Conservation (phyloP, 2,329 filamentous ascomycete species). For the Sarocladium brachiariae region DNA sequence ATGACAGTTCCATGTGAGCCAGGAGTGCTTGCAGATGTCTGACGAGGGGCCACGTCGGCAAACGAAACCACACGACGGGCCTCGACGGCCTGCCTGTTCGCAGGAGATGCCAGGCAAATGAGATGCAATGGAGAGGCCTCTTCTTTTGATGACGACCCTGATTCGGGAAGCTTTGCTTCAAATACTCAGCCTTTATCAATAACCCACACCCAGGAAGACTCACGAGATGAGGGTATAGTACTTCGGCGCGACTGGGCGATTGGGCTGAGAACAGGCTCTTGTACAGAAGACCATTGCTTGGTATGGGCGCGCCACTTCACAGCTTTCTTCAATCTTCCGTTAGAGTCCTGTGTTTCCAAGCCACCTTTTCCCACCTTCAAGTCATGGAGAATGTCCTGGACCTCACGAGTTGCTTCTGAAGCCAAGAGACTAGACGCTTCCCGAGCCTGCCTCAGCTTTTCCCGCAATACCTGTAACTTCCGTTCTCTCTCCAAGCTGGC, state of each 20-base stretch:
- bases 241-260: conserved; percentile 36
- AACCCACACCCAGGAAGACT: conserved; percentile 9
- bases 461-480: conserved; percentile 25
- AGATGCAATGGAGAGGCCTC: not conserved
- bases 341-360: conserved; percentile 2
- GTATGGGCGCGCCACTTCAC: conserved; percentile 38
- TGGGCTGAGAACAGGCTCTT: conserved; percentile 42
- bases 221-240: conserved; percentile 19
- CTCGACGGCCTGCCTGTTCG: not conserved
- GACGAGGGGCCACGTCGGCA: not conserved
- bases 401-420: conserved; percentile 38
- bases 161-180: not conserved
- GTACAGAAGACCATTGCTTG: conserved; percentile 44
- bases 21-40: conserved; percentile 9
- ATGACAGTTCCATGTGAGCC: conserved; percentile 33
- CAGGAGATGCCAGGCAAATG: not conserved
- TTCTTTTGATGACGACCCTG: not conserved
- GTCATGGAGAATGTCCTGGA: conserved; percentile 23
- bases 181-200: not conserved
- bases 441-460: conserved; percentile 27
- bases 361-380: not conserved
- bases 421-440: conserved; percentile 32
- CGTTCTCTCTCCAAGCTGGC: conserved; percentile 23
- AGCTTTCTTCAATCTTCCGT: conserved; percentile 10
- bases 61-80: not conserved